Base-by-base conservation (phyloP, 2,329 filamentous ascomycete species). In the Biscogniauxia sp. region DNA sequence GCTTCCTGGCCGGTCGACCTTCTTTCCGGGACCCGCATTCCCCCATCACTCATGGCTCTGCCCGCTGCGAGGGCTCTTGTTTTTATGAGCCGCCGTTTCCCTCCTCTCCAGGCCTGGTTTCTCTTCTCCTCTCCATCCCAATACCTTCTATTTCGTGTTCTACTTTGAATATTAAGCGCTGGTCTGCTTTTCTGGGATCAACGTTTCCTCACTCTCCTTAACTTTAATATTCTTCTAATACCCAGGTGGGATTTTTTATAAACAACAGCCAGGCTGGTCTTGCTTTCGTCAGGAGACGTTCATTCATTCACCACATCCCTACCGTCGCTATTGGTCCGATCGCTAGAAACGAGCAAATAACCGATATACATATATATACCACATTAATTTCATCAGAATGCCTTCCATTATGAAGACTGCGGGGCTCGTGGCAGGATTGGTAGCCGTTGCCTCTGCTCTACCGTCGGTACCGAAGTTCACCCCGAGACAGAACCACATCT, bases 151-250 rank as follows among this genome's bases (percentile, higher is more conserved):
- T 61, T 71, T 72, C 67, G 64, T 69, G 65, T 72, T 64, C 64
- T 69, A 69, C 67, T 69, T 63, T n/a, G 65, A 68, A 71, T 64
- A 68, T 72, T 74, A 80, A 82, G 80, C 80, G 76, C 80, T 79
- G 80, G 79, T 80, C 78, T 80, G 79, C 79, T 81, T 80, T 74
- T 62, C 67, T 67, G 69, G 72, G 72, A 75, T 74, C 72, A 72
- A 72, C 70, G 70, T 67, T 70, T 69, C 62, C 68, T 50, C 51
- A 75, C 71, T 72, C 65, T 74, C 69, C 65, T 73, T 73, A 64
- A 55, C 55, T 66, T 9, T 69, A 62, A 72, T 73, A 66, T 70
- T 71, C 66, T 73, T 74, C 68, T 75, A 73, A 73, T 74, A 70
- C 69, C 70, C 71, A 60, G 61, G 68, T 68, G 66, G 68, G 68